phyloP scores from a whole-genome alignment of 208 protist species.

The Leishmania gerbilli region DNA sequence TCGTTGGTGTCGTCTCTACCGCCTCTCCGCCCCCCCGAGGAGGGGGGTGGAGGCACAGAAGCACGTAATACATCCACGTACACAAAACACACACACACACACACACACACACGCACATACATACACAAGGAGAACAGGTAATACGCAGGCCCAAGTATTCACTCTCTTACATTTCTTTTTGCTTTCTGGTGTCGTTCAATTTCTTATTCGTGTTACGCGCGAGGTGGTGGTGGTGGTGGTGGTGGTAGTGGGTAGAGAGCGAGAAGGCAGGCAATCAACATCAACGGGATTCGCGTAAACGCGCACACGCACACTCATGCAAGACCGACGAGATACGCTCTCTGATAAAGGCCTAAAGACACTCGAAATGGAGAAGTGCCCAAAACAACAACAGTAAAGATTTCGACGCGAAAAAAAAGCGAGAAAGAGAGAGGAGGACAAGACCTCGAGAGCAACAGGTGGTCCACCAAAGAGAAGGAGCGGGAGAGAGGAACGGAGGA shows the following conservation, averaged over 20 bases:
- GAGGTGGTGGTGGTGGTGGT: too few species aligned
- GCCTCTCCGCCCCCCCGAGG: too few species aligned
- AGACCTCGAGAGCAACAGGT: background rate
- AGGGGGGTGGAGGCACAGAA: background rate
- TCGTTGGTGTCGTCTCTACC: too few species aligned
- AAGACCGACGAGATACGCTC: background rate
- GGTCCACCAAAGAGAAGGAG: background rate
- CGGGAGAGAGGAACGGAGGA: background rate
- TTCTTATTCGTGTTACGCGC: too few species aligned
- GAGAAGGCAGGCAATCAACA: too few species aligned
- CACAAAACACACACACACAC: slow-evolving; percentile 1
- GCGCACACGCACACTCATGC: background rate
- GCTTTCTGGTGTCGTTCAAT: too few species aligned
- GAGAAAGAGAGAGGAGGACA: background rate
- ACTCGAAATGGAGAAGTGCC: background rate
- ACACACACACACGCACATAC: background rate
- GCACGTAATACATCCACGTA: background rate
- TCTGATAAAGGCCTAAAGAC: background rate
- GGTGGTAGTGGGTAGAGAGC: too few species aligned
- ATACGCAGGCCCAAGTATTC: too few species aligned
- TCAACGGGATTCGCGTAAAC: background rate
- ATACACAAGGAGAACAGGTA: too few species aligned
- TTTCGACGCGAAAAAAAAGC: background rate
- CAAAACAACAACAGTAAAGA: background rate
- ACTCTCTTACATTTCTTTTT: too few species aligned